Base-by-base conservation (phyloP, 2,329 filamentous ascomycete species). In the Hypomyces perniciosus region DNA sequence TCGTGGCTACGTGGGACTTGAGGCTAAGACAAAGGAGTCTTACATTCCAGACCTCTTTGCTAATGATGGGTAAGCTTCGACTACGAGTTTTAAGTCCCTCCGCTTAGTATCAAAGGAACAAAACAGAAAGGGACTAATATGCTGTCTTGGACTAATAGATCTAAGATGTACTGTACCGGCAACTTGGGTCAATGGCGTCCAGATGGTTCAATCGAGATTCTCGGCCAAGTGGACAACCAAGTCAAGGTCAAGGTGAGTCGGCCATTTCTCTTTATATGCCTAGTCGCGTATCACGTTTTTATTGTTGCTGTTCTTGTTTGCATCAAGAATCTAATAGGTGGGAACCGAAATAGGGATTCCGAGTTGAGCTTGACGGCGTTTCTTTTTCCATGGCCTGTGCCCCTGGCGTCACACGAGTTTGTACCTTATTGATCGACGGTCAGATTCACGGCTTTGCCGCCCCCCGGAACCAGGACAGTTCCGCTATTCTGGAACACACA, bases 221-320 rank as follows among this genome's bases (percentile, higher is more conserved):
- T 80, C 33, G 79, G 80, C 4, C 73, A 80, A 34, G 70, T 70
- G n/a, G 80, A 84, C 56, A 79, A 83, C 53, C 80, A 83, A 59
- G 76, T 83, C 53, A 83, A 83, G 63, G 73, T 83, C 59, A 80
- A 81, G 65, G 72, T 73, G 61, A 45, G 57, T 53, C 27, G 20
- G 20, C 20, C 20, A 20, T 20, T 20, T 20, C 20, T 20, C 20
- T 20, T 20, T 20, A 20, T 20, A 20, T 20, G 20, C 20, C 20
- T 20, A 20, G 20, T 20, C 20, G 20, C 20, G 20, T 20, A 3
- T 20, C 20, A 20, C 20, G 20, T 20, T 20, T 20, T 20, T 20
- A 3, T 20, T 20, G 20, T 20, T 20, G 20, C 20, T 20, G 20
- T 3, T 20, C 20, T 20, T 20, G 20, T 20, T 20, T 20, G 20